These are phyloP conservation scores for Cladophialophora yegresii DNA, from an alignment of 2,329 filamentous ascomycete genomes.

Conservation along the genomic window DNA sequence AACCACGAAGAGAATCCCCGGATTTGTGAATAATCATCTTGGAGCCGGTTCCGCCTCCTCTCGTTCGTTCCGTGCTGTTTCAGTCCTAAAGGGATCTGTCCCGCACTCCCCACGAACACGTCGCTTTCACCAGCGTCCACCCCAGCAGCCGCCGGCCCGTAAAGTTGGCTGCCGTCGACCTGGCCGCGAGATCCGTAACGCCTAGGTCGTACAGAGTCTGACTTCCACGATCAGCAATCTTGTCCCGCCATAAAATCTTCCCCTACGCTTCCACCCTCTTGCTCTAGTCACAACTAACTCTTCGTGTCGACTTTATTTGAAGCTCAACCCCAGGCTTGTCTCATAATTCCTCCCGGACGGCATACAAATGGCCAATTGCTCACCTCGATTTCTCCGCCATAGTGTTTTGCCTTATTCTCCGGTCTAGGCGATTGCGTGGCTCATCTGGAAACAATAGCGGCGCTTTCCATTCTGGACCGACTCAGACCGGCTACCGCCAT, in stretches of 20 bases:
- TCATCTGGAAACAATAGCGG: slow-evolving; percentile 3
- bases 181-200: slow-evolving; percentile 26
- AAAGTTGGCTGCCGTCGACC: slow-evolving; percentile 9
- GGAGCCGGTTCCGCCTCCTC: slow-evolving; percentile 10
- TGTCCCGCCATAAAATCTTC: slow-evolving; percentile 30
- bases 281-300: slow-evolving; percentile 18
- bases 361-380: slow-evolving; percentile 20
- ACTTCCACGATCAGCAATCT: slow-evolving; percentile 31
- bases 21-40: slow-evolving; percentile 1
- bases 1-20: background rate
- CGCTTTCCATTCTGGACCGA: slow-evolving; percentile 12
- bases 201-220: slow-evolving; percentile 28
- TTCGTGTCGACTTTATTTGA: slow-evolving; percentile 17
- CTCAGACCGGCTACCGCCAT: slow-evolving; percentile 13
- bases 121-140: slow-evolving; percentile 11
- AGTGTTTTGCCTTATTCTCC: slow-evolving; percentile 5
- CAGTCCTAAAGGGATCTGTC: background rate
- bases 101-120: slow-evolving; percentile 14
- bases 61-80: background rate
- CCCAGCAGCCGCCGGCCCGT: slow-evolving; percentile 9
- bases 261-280: slow-evolving; percentile 22
- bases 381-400: slow-evolving; percentile 11
- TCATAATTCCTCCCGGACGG: slow-evolving; percentile 26
- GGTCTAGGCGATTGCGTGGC: slow-evolving; percentile 18
- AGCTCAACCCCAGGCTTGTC: slow-evolving; percentile 13